Evolutionary conservation across 2,329 filamentous ascomycete genomes (phyloP), one percentile per base, ranked within the genome.

Genomic region (Hypoxylon sp.): DNA sequence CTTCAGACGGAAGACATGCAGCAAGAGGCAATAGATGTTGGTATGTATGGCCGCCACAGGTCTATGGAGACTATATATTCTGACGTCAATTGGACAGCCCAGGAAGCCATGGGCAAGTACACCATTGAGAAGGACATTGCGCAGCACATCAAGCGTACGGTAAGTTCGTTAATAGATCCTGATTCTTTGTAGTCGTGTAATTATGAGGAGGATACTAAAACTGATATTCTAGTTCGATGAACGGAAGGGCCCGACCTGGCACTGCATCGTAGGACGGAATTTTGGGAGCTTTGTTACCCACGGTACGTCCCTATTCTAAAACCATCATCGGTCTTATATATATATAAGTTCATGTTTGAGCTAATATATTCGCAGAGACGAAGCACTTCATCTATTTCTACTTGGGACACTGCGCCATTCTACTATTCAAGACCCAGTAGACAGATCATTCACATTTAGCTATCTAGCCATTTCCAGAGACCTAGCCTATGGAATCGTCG

Each of bases 311-410:
- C 10, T 17, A 37, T 31, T 33, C 24, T n/a, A 19, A 29, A 48
- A 14, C 24, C 31, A 9, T 5, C 22, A 11, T 24, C 24, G 4
- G n/a, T 57, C 17, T 3, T 3, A 33, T 33, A 3, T n/a, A n/a
- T 3, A 33, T 37, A 1, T 17, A 37, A 5, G n/a, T 58, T 47
- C 46, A 53, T 59, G 42, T 73, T 65, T 37, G 52, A 63, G 53
- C 69, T 74, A 33, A 51, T 26, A 10, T 17, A 2, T 8, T 46
- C 39, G n/a, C 84, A 98, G 96, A 98, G 83, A 98, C 96, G 29
- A 98, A 98, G 85, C 96, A 99, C 83, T 99, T 99, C 86, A 98
- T 99, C 81, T 99, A 99, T 86, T 99, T 99, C 86, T 99, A 99
- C 85, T 92, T 99, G 67, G 96, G 96, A 60, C 96, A 98, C 86